Conservation (phyloP, 2,329 filamentous ascomycete genomes). For the Alternaria ventricosa region DNA sequence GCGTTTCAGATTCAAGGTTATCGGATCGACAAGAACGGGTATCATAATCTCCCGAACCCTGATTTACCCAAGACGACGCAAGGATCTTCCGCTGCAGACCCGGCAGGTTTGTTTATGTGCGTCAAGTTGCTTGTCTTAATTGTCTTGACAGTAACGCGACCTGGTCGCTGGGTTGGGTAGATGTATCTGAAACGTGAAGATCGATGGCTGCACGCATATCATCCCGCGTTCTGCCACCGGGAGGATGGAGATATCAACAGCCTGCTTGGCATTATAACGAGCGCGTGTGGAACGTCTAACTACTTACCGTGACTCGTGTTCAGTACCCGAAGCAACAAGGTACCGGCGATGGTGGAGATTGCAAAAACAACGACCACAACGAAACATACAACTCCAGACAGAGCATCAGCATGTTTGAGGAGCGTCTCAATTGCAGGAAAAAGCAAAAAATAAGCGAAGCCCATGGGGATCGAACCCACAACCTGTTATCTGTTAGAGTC, state of each 20-base stretch:
- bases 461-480: conserved; percentile 15
- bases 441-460: conserved; percentile 19
- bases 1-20: conserved; percentile 10
- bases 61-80: background rate
- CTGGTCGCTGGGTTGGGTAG: background rate
- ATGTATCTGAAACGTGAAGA: conserved; percentile 10
- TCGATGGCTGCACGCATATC: background rate
- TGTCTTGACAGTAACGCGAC: background rate
- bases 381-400: background rate
- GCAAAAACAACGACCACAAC: background rate
- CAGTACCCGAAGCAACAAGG: background rate
- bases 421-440: background rate
- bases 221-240: background rate
- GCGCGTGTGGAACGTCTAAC: background rate
- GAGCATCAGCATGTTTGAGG: background rate
- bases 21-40: conserved; percentile 6
- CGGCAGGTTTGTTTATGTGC: background rate
- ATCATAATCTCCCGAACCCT: conserved; percentile 7
- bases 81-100: background rate
- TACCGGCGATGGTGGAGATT: background rate
- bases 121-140: background rate
- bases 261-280: background rate
- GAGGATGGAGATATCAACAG: background rate
- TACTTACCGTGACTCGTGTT: background rate
- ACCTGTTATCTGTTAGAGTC: background rate